Base-by-base conservation (phyloP, 805 yeast species). In the Metschnikowia henanensis region DNA sequence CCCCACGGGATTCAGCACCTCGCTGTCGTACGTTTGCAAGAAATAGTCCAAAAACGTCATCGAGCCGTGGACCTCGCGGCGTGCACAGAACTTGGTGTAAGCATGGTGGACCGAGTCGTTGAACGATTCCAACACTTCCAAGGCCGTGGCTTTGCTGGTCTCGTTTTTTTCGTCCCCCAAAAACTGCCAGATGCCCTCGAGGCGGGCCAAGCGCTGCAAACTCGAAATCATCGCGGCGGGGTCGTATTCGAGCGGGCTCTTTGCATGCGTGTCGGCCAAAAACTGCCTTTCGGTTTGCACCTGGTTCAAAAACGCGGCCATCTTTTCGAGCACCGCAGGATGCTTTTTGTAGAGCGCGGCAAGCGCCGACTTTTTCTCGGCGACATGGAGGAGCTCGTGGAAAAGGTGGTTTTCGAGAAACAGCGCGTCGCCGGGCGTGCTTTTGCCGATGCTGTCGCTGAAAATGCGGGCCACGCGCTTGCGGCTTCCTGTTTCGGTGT, bases 21-120 rank as follows among this genome's bases (percentile, higher is more conserved):
- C 73, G 21, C 66, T 72, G 40, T 64, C 65, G 56, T 73, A 74
- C 36, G 65, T 68, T 21, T 62, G 58, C 19, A 76, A 50, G 47
- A 75, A 77, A 52, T 59, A 66, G 10, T 63, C 67, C 6, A 76
- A 30, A 45, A 77, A 65, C 9, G 50, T 34, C 32, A 29, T 31
- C 10, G 26, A 23, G 26, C 34, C n/a, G 17, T 37, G 46, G 15
- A 20, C 25, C 9, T 53, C 57, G 2, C 30, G 21, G 17, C 26
- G 23, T 13, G 26, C 25, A 21, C 26, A 21, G 35, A 33, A 53
- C 23, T 33, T 23, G 28, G 42, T 31, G 43, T 28, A 51, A 7
- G 50, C 45, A 31, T 50, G 45, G 34, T 53, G 57, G 22, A 53
- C n/a, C 17, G 54, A 51, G 26, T 31, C 43, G 28, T 53, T 50